These are phyloP conservation scores for Piromyces sp. DNA, from an alignment of 192 early-diverging fungal genomes.

Conservation along the genomic window DNA sequence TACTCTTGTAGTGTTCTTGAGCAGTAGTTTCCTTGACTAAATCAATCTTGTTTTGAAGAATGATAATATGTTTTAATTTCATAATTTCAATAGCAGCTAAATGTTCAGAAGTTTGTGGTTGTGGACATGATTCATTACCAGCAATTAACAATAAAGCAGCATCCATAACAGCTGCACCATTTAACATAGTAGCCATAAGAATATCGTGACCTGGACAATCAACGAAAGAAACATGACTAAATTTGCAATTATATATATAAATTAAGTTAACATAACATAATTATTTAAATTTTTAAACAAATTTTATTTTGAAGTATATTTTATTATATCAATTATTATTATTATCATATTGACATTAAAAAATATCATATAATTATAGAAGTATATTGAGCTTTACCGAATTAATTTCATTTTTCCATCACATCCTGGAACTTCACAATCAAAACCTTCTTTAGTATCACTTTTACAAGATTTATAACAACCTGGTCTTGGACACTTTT, in stretches of 20 bases:
- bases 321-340: too few species aligned
- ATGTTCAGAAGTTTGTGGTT: conserved; percentile 97
- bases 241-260: too few species aligned
- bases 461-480: conserved; percentile 82
- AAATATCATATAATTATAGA: too few species aligned
- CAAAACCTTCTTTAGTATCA: conserved; percentile 65
- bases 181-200: conserved; percentile 98
- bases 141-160: conserved; percentile 93
- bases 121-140: conserved; percentile 94
- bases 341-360: too few species aligned
- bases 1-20: conserved; percentile 73
- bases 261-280: too few species aligned
- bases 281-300: too few species aligned
- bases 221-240: conserved; percentile 92
- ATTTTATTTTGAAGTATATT: too few species aligned
- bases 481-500: conserved; percentile 82
- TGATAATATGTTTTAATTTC: conserved; percentile 90
- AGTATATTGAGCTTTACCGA: too few species aligned
- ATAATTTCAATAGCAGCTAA: conserved; percentile 98
- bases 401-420: conserved; percentile 68
- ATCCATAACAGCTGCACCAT: conserved; percentile 98
- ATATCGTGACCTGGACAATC: conserved; percentile 99
- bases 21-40: conserved; percentile 85
- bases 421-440: conserved; percentile 75
- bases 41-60: conserved; percentile 98